Evolutionary conservation across 176 grass and related monocot genomes (phyloP), one percentile per base, ranked within the genome.

Genomic region (Triticum aestivum): DNA sequence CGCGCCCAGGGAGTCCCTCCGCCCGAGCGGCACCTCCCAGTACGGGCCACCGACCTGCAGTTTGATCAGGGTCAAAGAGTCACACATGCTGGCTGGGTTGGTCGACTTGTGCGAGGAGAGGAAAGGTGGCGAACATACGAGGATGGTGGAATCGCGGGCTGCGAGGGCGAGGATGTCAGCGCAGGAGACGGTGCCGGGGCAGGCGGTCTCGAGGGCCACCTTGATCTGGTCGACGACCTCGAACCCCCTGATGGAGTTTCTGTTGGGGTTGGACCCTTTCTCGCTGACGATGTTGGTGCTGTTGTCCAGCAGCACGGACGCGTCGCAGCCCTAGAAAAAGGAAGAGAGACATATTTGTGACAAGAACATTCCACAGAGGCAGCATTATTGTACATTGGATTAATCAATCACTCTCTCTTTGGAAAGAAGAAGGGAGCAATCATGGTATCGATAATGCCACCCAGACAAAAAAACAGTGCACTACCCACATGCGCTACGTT

Each of bases 221-320:
- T 96, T 96, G 69, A 96, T 96, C 86, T 93, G 61, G 80, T 96
- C 94, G 51, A 96, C 69, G 3, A 96, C 94, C 64, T 96, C 91
- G 5, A 93, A 96, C 4, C 94, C 94, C n/a, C 91, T 88, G 63
- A 91, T 69, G 5, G 94, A 96, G 85, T 96, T 91, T 3, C 1
- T 62, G 75, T 96, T 96, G 9, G 94, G 85, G 74, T 84, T 86
- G 5, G 94, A 96, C 87, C 91, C 90, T 78, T 96, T 96, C 87
- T 96, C 94, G 21, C 94, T 96, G 13, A 96, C 81, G 42, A 96
- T 90, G 54, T 83, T 92, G 29, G 61, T 84, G 63, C 81, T 93
- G 75, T 89, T 96, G 84, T 96, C 94, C 85, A 96, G 71, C 61
- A 93, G 80, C 65, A 96, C 81, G 0, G 94, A 96, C 7, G 91